These are phyloP conservation scores for Zalaria sp. DNA, from an alignment of 2,329 filamentous ascomycete genomes.

Conservation along the genomic window DNA sequence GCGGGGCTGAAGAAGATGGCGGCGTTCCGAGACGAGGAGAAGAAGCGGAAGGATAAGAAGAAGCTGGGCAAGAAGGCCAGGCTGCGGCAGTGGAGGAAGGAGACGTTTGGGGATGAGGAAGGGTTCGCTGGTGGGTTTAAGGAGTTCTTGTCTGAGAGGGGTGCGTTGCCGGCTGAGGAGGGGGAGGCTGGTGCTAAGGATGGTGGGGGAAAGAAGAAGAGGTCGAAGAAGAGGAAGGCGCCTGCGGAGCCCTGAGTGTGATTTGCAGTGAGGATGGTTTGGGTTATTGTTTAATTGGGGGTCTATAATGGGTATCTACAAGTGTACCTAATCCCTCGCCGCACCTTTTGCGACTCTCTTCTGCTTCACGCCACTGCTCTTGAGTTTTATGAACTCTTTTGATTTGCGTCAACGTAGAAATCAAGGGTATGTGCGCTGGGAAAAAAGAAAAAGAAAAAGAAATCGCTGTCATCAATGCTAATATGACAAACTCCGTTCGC, in stretches of 20 bases:
- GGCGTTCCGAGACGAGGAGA: conserved; percentile 71
- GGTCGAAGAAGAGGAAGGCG: conserved; percentile 21
- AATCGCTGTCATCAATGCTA: not conserved
- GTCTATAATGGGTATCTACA: too few relatives aligned
- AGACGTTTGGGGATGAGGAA: conserved; percentile 49
- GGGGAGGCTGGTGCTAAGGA: conserved; percentile 18
- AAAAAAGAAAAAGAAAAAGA: not conserved
- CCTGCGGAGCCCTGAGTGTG: too few relatives aligned
- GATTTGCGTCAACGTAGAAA: too few relatives aligned
- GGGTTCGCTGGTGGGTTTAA: conserved; percentile 31
- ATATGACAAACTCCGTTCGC: conserved; percentile 3
- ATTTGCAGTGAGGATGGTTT: too few relatives aligned
- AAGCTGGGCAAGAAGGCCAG: conserved; percentile 83
- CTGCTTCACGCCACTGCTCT: too few relatives aligned
- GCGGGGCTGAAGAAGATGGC: conserved; percentile 92
- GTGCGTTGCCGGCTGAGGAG: conserved; percentile 10
- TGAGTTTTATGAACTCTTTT: too few relatives aligned
- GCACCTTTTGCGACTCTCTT: too few relatives aligned
- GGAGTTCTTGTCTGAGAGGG: conserved; percentile 14
- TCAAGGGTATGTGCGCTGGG: too few relatives aligned
- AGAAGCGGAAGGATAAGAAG: conserved; percentile 83
- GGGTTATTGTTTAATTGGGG: too few relatives aligned
- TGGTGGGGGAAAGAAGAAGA: conserved; percentile 20
- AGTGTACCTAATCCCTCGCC: too few relatives aligned
- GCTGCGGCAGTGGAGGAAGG: conserved; percentile 69